A percentile compares a stretch with the other conserved stretches of the same genome.
Conservation (phyloP, 257 asterid genomes). For the Parsonsia alboflavescens region DNA sequence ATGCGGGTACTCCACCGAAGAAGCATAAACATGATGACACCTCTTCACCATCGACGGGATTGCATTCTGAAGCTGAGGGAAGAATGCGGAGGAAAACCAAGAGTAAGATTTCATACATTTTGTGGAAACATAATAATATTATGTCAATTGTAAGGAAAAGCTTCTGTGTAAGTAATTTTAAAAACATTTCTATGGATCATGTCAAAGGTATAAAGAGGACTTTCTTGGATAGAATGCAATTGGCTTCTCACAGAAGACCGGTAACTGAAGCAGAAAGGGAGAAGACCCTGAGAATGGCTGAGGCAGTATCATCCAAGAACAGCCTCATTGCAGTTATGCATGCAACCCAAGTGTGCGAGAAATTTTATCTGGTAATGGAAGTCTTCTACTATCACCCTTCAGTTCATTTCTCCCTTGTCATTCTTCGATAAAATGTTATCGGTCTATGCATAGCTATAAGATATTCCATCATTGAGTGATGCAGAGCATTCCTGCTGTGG, state of each 20-base stretch:
- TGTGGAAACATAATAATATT: not conserved
- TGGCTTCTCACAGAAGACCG: constrained; percentile 23
- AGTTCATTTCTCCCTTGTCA: too few relatives aligned
- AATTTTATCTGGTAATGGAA: constrained; percentile 32
- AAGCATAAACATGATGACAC: constrained; percentile 2
- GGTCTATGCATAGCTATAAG: not conserved
- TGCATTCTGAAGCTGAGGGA: not conserved
- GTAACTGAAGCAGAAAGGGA: constrained; percentile 27
- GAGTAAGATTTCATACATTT: constrained; percentile 1
- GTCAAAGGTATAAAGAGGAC: not conserved
- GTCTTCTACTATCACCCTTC: not conserved
- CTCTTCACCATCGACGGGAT: not conserved
- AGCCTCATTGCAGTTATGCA: constrained; percentile 27
- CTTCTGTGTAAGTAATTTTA: not conserved
- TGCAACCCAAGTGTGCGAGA: constrained; percentile 27
- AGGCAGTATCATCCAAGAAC: constrained; percentile 6
- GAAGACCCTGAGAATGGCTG: constrained; percentile 21
- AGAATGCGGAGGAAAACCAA: not conserved
- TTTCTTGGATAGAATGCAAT: not conserved
- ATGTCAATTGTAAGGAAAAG: not conserved
- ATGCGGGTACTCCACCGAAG: not conserved
- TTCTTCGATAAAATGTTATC: not conserved
- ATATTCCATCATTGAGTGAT: not conserved
- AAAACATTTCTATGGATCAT: not conserved
- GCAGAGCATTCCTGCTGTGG: constrained; percentile 39